Base-by-base conservation (phyloP, 176 grass and related monocot species). In the Avena eriantha region DNA sequence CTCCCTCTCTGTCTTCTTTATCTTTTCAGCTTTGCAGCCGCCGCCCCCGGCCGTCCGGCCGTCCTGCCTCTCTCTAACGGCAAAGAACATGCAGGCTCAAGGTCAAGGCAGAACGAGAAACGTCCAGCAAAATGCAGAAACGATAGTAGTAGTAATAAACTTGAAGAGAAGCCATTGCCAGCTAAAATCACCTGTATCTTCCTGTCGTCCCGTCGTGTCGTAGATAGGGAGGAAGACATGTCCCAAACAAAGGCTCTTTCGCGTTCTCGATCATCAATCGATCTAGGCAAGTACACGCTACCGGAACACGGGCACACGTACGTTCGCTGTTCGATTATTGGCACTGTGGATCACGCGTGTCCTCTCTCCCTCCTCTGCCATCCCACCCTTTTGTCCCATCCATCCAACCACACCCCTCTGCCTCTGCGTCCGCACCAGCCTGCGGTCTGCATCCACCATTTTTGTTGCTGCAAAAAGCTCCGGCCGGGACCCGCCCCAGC, bases 11-110 rank as follows among this genome's bases (percentile, higher is more conserved):
- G 47, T 5, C 73, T 10, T 65, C 86, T 94, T 94, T 90, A 86
- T 85, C 95, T 94, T 97, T 97, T 82, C 95, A 91, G 95, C 95
- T 97, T 97, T 92, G 88, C 91, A 91, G 85, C 80, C 76, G 73
- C 59, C 73, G 10, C 1, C 73, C 17, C 17, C 8, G 16, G 3
- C 36, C 69, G 1, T 7, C 39, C 69, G 11, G 39, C 65, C 66
- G 17, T 8, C 70, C 71, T 12, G 71, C 66, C 60, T 85, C 10
- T 68, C 17, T 65, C 86, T 59, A 84, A 87, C 22, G 69, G 69
- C 75, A 81, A 84, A 60, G 77, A 76, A 16, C 11, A 66, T 15
- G n/a, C 16, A 83, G 34, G 15, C 24, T 31, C 72, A 31, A 31
- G 24, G 3, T 82, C 51, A 68, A 77, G 10, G 22, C 24, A 19